A percentile compares a stretch with the other conserved stretches of the same genome.
Conservation (phyloP, 768 basidiomycete genomes). For the Porphyrellus cyaneotinctus region DNA sequence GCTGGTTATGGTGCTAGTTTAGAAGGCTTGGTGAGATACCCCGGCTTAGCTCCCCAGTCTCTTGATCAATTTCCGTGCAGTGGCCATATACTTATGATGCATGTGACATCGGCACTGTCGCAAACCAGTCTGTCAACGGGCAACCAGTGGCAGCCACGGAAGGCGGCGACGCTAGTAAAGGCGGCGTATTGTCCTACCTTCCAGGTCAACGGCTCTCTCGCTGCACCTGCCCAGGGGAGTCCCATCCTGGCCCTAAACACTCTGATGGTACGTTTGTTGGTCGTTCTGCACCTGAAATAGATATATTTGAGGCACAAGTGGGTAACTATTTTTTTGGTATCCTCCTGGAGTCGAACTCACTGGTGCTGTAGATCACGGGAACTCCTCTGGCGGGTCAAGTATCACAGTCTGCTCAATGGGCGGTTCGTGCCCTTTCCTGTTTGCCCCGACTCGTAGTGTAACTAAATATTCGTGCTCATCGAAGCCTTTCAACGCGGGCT, state of each 20-base stretch:
- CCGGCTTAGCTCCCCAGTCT: background rate
- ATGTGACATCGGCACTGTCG: conserved; percentile 81
- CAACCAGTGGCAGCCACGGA: conserved; percentile 57
- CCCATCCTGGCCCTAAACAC: conserved; percentile 79
- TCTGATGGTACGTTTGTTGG: conserved; percentile 75
- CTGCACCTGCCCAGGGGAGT: conserved; percentile 80
- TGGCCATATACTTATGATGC: conserved; percentile 70
- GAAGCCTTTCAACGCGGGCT: conserved; percentile 73
- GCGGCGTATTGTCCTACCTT: conserved; percentile 60
- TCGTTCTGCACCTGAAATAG: conserved; percentile 84
- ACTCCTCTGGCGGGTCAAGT: conserved; percentile 52
- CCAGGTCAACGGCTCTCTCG: conserved; percentile 80
- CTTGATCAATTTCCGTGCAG: conserved; percentile 20
- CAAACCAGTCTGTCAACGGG: conserved; percentile 76
- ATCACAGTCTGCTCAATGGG: conserved; percentile 84
- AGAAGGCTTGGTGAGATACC: conserved; percentile 43
- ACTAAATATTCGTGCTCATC: background rate
- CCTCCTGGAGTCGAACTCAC: conserved; percentile 5
- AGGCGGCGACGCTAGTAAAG: conserved; percentile 49
- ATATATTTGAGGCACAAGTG: conserved; percentile 80
- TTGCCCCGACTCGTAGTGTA: background rate
- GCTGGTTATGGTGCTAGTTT: conserved; percentile 67
- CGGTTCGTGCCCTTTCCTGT: conserved; percentile 42
- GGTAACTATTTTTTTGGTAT: conserved; percentile 15
- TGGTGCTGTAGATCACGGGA: conserved; percentile 43